Conservation (phyloP, 495 filamentous ascomycete species). For the Trichodelitschia bisporula region DNA sequence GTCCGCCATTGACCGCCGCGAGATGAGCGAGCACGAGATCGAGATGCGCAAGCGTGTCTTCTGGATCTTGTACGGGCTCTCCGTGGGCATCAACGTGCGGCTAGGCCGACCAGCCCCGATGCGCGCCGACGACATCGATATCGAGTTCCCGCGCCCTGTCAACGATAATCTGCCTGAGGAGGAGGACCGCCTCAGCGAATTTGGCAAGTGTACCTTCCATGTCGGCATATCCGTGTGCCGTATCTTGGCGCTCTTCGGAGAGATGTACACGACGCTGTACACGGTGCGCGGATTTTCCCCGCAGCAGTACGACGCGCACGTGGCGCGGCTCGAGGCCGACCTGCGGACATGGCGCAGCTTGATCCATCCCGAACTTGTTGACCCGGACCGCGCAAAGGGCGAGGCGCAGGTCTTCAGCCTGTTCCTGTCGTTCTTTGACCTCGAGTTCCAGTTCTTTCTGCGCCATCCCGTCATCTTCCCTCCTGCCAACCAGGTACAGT, state of each 20-base stretch:
- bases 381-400: slow-evolving; percentile 19
- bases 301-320: slow-evolving; percentile 32
- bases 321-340: slow-evolving; percentile 35
- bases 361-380: slow-evolving; percentile 28
- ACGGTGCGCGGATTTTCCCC: too few species aligned
- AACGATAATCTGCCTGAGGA: slow-evolving; percentile 39
- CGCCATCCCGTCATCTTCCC: slow-evolving; percentile 49
- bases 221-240: slow-evolving; percentile 37
- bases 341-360: slow-evolving; percentile 28
- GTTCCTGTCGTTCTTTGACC: slow-evolving; percentile 21
- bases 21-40: slow-evolving; percentile 28
- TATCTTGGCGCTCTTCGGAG: slow-evolving; percentile 33
- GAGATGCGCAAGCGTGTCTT: slow-evolving; percentile 58
- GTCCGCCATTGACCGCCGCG: slow-evolving; percentile 19
- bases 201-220: slow-evolving; percentile 33
- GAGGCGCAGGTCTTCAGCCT: slow-evolving; percentile 24
- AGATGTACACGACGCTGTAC: slow-evolving; percentile 51
- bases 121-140: slow-evolving; percentile 43
- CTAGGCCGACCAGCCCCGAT: slow-evolving; percentile 55
- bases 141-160: slow-evolving; percentile 43
- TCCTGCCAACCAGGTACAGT: slow-evolving; percentile 31
- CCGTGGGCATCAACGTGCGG: slow-evolving; percentile 40
- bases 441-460: slow-evolving; percentile 27
- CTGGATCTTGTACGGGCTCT: slow-evolving; percentile 39
- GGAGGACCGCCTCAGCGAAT: slow-evolving; percentile 19